Conservation (phyloP, 202 grass and related monocot species). For the Bolboschoenoplectus hybrid region DNA sequence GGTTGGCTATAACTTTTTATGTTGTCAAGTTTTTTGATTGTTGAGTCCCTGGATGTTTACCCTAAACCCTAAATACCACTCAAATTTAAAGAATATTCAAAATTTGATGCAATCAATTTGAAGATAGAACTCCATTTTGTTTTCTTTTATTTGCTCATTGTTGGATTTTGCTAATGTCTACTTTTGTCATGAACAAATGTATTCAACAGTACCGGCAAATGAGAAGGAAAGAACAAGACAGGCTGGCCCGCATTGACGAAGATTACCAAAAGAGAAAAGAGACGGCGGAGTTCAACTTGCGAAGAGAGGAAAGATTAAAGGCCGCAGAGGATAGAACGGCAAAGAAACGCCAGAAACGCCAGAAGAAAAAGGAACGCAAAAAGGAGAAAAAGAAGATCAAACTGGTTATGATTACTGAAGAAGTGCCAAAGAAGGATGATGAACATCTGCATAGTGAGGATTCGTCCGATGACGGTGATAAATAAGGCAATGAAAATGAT, state of each 20-base stretch:
- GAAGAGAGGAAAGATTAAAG: constrained; percentile 86
- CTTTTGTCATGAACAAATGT: background rate
- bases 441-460: constrained; percentile 2
- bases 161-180: constrained; percentile 14
- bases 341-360: constrained; percentile 79
- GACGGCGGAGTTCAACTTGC: constrained; percentile 68
- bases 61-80: background rate
- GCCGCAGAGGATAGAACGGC: constrained; percentile 75
- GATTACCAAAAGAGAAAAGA: constrained; percentile 81
- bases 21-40: background rate
- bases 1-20: background rate
- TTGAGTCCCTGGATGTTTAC: background rate
- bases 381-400: constrained; percentile 63
- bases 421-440: constrained; percentile 18
- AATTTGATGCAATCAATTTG: background rate
- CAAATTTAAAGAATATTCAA: background rate
- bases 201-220: constrained; percentile 90
- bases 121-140: background rate
- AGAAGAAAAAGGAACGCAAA: constrained; percentile 76
- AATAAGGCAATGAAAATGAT: constrained; percentile 24
- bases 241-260: constrained; percentile 65
- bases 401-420: constrained; percentile 28
- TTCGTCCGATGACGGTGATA: constrained; percentile 9
- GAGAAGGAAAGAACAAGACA: constrained; percentile 90
- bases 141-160: constrained; percentile 27